Percentiles rank a stretch among this genome's conserved stretches.
Conservation (phyloP, 2,329 filamentous ascomycete genomes). For the Fusarium lyarnte region DNA sequence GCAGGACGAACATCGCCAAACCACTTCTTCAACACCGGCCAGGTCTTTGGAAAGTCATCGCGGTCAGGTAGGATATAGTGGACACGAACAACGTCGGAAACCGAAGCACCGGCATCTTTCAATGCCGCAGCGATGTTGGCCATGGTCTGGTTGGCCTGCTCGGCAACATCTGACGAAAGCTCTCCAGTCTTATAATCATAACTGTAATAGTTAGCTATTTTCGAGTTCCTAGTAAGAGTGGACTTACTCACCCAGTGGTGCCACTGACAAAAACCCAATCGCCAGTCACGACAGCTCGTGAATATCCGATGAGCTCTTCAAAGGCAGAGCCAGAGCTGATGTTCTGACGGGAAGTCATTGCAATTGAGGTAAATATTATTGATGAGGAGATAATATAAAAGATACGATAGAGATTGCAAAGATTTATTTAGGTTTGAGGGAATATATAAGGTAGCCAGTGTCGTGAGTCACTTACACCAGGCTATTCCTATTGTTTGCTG, state of each 20-base stretch:
- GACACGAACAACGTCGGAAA: constrained; percentile 61
- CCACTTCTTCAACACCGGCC: constrained; percentile 61
- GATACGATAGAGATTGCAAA: too few relatives aligned
- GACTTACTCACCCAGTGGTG: constrained; percentile 57
- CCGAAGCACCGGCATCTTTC: constrained; percentile 52
- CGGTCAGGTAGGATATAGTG: constrained; percentile 61
- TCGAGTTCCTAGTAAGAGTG: background rate
- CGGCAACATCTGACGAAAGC: constrained; percentile 56
- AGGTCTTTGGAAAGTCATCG: constrained; percentile 58
- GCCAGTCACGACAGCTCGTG: constrained; percentile 61
- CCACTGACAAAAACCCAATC: constrained; percentile 64
- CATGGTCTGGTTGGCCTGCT: constrained; percentile 61
- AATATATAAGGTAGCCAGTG: background rate
- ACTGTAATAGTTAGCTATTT: constrained; percentile 42
- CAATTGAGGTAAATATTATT: background rate
- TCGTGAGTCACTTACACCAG: constrained; percentile 25
- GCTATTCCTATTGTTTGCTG: background rate
- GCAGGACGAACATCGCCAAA: constrained; percentile 61
- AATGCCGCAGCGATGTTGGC: constrained; percentile 59
- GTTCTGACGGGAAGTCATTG: constrained; percentile 49
- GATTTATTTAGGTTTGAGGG: background rate
- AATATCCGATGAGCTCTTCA: constrained; percentile 64
- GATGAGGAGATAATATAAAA: background rate
- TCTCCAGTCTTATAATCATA: constrained; percentile 61
- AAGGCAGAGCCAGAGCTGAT: constrained; percentile 63